Conservation (phyloP, 2,329 filamentous ascomycete genomes). For the Allantophomopsis cytisporea region DNA sequence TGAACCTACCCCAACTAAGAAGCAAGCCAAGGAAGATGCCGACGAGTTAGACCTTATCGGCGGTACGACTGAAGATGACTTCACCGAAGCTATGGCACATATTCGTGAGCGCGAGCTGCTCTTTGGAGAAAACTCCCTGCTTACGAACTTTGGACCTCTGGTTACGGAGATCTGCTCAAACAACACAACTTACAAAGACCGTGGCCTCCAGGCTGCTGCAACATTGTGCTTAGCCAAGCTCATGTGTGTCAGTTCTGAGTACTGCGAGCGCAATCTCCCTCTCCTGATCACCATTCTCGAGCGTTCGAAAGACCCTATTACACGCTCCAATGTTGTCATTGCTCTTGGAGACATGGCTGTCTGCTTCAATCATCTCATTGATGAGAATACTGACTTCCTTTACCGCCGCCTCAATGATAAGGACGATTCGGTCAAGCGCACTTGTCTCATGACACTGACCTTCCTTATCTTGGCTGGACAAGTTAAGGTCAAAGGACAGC, state of each 20-base stretch:
- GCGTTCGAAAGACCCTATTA: slow-evolving; percentile 80
- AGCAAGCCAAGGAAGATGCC: slow-evolving; percentile 50
- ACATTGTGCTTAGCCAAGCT: slow-evolving; percentile 93
- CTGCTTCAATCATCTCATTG: slow-evolving; percentile 97
- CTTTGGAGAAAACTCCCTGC: slow-evolving; percentile 68
- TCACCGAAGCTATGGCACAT: slow-evolving; percentile 74
- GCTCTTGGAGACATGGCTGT: slow-evolving; percentile 98
- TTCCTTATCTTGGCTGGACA: slow-evolving; percentile 95
- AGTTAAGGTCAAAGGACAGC: slow-evolving; percentile 97
- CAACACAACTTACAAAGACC: slow-evolving; percentile 83
- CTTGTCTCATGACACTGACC: slow-evolving; percentile 95
- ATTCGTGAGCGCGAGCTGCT: slow-evolving; percentile 76
- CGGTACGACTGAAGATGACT: slow-evolving; percentile 89
- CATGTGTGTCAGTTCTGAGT: slow-evolving; percentile 96
- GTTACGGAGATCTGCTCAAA: slow-evolving; percentile 91
- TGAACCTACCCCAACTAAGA: slow-evolving; percentile 29
- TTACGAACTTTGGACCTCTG: slow-evolving; percentile 83
- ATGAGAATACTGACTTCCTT: slow-evolving; percentile 97
- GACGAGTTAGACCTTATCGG: slow-evolving; percentile 95
- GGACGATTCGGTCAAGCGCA: slow-evolving; percentile 85
- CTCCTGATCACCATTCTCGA: slow-evolving; percentile 97
- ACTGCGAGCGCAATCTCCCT: slow-evolving; percentile 85
- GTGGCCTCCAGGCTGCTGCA: slow-evolving; percentile 81
- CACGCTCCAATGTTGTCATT: slow-evolving; percentile 91
- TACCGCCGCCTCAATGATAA: slow-evolving; percentile 85